phyloP scores from a whole-genome alignment of 257 asterid species.

The Apocynum venetum region DNA sequence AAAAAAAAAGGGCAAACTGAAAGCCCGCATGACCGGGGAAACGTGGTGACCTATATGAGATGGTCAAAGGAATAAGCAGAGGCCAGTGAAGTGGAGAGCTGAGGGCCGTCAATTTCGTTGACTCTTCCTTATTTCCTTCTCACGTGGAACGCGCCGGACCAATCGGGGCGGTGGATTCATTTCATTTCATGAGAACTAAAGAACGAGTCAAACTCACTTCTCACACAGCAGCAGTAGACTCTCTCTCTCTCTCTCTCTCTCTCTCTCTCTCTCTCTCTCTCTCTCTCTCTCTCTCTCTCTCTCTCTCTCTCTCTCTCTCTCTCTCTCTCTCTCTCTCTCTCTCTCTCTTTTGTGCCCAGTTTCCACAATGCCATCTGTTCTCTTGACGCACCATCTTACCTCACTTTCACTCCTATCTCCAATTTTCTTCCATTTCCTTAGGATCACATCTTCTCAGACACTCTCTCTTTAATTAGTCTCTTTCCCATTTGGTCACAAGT shows the following conservation, averaged over 20 bases:
- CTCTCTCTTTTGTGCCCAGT: neutral
- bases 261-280: neutral
- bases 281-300: neutral
- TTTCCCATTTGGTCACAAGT: conserved; percentile 35
- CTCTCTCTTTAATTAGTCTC: neutral
- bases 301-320: conserved; percentile 1
- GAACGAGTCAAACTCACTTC: conserved; percentile 39
- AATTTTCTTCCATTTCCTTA: conserved; percentile 15
- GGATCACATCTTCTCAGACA: conserved; percentile 7
- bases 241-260: neutral
- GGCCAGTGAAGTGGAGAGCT: conserved; percentile 13
- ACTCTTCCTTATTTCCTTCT: conserved; percentile 15
- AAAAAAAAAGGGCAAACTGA: neutral
- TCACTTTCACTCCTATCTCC: conserved; percentile 8
- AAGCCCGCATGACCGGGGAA: conserved; percentile 1
- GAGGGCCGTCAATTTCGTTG: conserved; percentile 28
- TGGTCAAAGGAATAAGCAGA: neutral
- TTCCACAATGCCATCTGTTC: conserved; percentile 18
- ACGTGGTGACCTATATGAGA: conserved; percentile 5
- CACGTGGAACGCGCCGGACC: conserved; percentile 27
- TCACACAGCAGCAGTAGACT: conserved; percentile 2
- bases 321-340: conserved; percentile 1
- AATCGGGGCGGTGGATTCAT: conserved; percentile 14
- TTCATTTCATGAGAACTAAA: neutral
- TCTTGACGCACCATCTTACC: conserved; percentile 38